Evolutionary conservation across 2,329 filamentous ascomycete species (phyloP), one percentile per base, ranked within the genome.

Genomic region (Pseudocercospora fijiensis): DNA sequence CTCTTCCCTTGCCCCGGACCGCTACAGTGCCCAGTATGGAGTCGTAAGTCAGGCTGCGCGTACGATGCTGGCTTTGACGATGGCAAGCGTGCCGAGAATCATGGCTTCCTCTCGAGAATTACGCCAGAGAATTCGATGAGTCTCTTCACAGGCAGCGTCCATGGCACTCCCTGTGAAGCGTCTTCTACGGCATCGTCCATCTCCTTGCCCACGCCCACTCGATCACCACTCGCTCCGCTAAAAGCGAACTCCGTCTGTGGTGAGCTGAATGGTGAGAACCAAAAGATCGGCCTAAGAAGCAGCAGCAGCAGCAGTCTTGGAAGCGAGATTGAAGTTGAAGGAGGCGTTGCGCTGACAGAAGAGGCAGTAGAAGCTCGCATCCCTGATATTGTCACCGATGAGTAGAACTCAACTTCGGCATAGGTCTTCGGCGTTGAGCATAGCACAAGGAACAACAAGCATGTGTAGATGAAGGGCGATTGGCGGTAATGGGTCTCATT

Each of bases 271-370:
- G 37, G 33, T 43, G 59, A 58, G 55, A 56, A 51, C 22, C 56
- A 33, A 5, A 60, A 57, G 60, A 47, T 64, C 13, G 65, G 59
- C n/a, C 41, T 65, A 22, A 18, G 57, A 11, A 20, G 57, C 9
- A 69, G 53, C 22, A 72, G 71, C 60, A 65, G 58, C 51, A 65
- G 63, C 64, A 71, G 70, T 57, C 49, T 71, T 1, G 69, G 67
- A 4, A 71, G 77, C 37, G 77, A 79, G 45, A 71, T 85, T 1
- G 78, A 82, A 28, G 81, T 86, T 1, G 76, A 78, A 3, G 78
- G 81, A 16, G 85, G 85, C 1, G 77, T 87, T 4, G 84, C 84
- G 1, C 72, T 88, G 26, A 81, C 82, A 20, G 53, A 56, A 37
- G 53, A 56, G 22, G 53, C 53, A 56, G 53, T 56, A 7, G 27